Conservation (phyloP, 2,329 filamentous ascomycete genomes). For the Dothidotthia symphoricarpi region DNA sequence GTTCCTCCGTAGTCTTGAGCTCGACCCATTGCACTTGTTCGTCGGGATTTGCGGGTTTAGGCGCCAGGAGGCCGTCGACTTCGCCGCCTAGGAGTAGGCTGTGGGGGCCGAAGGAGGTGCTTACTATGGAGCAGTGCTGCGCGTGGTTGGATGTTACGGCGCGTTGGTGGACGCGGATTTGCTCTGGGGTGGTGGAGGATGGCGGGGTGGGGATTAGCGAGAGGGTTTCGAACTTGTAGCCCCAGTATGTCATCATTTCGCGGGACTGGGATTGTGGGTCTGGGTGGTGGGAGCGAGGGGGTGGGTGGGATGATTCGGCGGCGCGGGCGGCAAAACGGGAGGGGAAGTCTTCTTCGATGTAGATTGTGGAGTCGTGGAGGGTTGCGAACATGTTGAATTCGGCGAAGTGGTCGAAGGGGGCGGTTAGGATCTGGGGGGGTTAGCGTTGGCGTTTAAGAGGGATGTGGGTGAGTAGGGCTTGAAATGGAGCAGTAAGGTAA, state of each 20-base stretch:
- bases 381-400: slow-evolving; percentile 98
- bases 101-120: slow-evolving; percentile 77
- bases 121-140: slow-evolving; percentile 93
- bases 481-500: no score
- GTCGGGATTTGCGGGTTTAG: slow-evolving; percentile 18
- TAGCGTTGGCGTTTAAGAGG: background rate
- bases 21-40: slow-evolving; percentile 82
- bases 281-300: slow-evolving; percentile 43
- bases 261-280: slow-evolving; percentile 62
- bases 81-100: slow-evolving; percentile 83
- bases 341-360: slow-evolving; percentile 85
- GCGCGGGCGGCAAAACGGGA: slow-evolving; percentile 64
- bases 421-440: slow-evolving; percentile 69
- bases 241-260: slow-evolving; percentile 91
- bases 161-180: slow-evolving; percentile 73
- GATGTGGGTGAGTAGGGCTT: background rate
- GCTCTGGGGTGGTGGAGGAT: slow-evolving; percentile 73
- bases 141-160: slow-evolving; percentile 81
- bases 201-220: slow-evolving; percentile 73
- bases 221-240: slow-evolving; percentile 95
- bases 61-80: slow-evolving; percentile 69
- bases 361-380: slow-evolving; percentile 73
- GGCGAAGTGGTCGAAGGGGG: slow-evolving; percentile 74
- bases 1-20: slow-evolving; percentile 82
- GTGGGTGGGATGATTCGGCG: slow-evolving; percentile 39